Percentiles rank a stretch among this genome's conserved stretches.
These are phyloP conservation scores for Yarrowia bubula DNA, from an alignment of 805 yeast genomes.

Conservation along the genomic window DNA sequence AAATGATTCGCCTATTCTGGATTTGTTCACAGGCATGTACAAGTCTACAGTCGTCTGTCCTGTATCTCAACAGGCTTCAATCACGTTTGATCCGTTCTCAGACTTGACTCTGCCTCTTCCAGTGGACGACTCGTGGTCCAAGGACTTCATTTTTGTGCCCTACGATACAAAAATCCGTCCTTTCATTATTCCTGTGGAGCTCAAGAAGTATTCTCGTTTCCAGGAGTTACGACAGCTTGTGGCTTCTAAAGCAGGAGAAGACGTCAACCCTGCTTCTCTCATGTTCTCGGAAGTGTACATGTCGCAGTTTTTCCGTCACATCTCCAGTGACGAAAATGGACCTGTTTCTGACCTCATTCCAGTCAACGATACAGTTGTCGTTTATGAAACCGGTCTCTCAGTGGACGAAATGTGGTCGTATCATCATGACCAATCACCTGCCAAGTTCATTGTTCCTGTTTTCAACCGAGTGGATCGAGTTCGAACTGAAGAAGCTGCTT, in stretches of 20 bases:
- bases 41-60: constrained; percentile 91
- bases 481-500: not conserved
- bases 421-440: constrained; percentile 4
- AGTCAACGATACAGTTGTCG: constrained; percentile 30
- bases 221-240: constrained; percentile 62
- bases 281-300: constrained; percentile 63
- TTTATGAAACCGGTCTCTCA: constrained; percentile 28
- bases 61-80: constrained; percentile 68
- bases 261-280: constrained; percentile 42
- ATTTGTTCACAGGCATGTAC: constrained; percentile 85
- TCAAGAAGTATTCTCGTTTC: constrained; percentile 62
- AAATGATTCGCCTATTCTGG: constrained; percentile 81
- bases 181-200: constrained; percentile 62
- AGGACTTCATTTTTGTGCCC: constrained; percentile 60
- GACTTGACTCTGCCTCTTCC: constrained; percentile 91
- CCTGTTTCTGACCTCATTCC: constrained; percentile 16
- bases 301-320: constrained; percentile 62
- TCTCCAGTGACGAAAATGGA: constrained; percentile 22
- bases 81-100: constrained; percentile 92
- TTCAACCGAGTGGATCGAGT: constrained; percentile 27
- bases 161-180: constrained; percentile 37
- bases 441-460: constrained; percentile 32
- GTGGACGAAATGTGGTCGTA: constrained; percentile 24
- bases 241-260: constrained; percentile 43
- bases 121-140: constrained; percentile 67